A percentile compares a stretch with the other conserved stretches of the same genome.
phyloP scores from a whole-genome alignment of 83 land plant species.

The Diphasiastrum complanatum region DNA sequence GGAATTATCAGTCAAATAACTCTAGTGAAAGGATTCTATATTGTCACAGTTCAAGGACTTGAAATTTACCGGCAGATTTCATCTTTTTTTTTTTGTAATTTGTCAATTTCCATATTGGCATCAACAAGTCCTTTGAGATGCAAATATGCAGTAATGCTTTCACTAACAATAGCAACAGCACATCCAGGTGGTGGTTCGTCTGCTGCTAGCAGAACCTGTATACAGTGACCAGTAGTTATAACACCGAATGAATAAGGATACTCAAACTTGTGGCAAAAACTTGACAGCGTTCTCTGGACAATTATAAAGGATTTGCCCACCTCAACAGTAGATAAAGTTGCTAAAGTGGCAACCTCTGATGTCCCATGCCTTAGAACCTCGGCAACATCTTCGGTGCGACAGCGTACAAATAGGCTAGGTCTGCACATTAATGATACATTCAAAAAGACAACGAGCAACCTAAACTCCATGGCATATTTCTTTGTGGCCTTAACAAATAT shows the following conservation, averaged over 20 bases:
- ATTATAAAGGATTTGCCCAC: constrained; percentile 19
- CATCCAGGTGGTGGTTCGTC: constrained; percentile 49
- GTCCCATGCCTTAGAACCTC: constrained; percentile 30
- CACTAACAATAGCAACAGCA: constrained; percentile 61
- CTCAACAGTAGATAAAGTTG: constrained; percentile 48
- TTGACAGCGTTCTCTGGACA: not conserved
- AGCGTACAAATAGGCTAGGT: constrained; percentile 50
- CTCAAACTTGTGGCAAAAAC: not conserved
- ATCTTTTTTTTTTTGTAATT: constrained; percentile 49
- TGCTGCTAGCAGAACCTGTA: constrained; percentile 43
- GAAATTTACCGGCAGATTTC: constrained; percentile 46
- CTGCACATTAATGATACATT: constrained; percentile 28
- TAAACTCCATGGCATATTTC: constrained; percentile 1
- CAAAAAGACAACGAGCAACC: not conserved
- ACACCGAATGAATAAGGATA: not conserved
- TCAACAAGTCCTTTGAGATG: constrained; percentile 51
- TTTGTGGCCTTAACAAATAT: not conserved
- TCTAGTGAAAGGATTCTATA: not conserved
- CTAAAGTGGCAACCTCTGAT: constrained; percentile 59
- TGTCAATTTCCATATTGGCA: constrained; percentile 48
- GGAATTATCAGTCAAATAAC: not conserved
- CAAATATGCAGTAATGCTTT: constrained; percentile 51
- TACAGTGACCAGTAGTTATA: not conserved
- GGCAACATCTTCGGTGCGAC: constrained; percentile 33
- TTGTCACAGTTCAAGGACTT: not conserved